Evolutionary conservation across 306 rosid species (phyloP), one percentile per base, ranked within the genome.

Genomic region (Castanea sativa): DNA sequence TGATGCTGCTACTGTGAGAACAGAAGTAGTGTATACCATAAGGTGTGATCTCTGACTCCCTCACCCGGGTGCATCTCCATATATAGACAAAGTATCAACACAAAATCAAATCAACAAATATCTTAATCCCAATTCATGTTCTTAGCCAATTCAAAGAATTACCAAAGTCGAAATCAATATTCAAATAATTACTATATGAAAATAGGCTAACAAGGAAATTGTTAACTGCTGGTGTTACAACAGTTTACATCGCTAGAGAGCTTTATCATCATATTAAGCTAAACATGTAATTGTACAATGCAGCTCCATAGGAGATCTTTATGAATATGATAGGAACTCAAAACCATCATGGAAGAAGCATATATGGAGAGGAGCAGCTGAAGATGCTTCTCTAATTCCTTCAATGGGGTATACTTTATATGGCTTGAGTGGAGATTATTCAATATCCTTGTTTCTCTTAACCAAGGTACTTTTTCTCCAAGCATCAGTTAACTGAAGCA

Each of bases 331-430:
- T 78, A 77, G 85, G 75, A 85, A 84, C 84, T 88, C 98, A 68
- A 94, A 88, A 87, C 98, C 98, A 2, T 85, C 87, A 35, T 94
- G 98, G 97, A 94, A 91, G 90, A 94, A 79, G 77, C 97, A 94
- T 80, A 82, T 92, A 83, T 88, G 97, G 93, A 77, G 80, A 82
- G 92, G 92, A 83, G 74, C 68, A 69, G 79, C 80, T 55, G 61
- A 86, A 45, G 77, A 83, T 79, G 21, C 90, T 76, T 82, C 89
- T 73, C 78, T 94, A 82, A 32, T 79, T 21, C 92, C 94, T 23
- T 74, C 87, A 61, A 82, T 67, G 49, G 97, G 97, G 45, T 85
- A 83, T 84, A 81, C 79, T 82, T 55, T 84, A 74, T 85, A 88
- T 71, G 92, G 92, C 70, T 76, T 81, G 60, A 85, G 65, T 78